A percentile compares a stretch with the other conserved stretches of the same genome.
Evolutionary conservation across 768 basidiomycete species (phyloP).

Genomic region (Pisolithus sp.): DNA sequence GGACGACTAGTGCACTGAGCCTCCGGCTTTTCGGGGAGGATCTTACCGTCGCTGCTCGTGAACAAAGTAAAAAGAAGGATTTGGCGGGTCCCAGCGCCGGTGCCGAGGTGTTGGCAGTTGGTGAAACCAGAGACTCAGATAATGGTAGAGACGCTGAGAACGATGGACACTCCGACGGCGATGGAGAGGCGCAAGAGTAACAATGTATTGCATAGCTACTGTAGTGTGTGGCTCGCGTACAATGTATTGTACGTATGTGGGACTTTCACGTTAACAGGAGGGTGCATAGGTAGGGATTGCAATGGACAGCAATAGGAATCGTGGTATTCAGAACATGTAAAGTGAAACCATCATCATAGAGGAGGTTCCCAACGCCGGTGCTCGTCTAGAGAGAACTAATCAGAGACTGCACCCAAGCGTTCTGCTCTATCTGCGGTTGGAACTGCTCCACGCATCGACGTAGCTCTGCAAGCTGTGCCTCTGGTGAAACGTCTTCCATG

Average conservation of each 20-base stretch:
- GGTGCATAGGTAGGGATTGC: too few species aligned
- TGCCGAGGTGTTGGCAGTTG: not conserved
- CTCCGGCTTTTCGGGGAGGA: constrained; percentile 80
- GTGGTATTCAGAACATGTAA: not conserved
- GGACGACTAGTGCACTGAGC: constrained; percentile 64
- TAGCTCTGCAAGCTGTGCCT: constrained; percentile 40
- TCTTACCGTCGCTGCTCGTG: constrained; percentile 48
- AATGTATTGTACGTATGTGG: constrained; percentile 1
- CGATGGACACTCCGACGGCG: constrained; percentile 1
- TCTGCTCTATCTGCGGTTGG: constrained; percentile 64
- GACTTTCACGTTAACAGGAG: not conserved
- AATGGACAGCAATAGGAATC: too few species aligned
- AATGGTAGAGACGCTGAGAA: constrained; percentile 1
- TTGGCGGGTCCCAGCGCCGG: not conserved
- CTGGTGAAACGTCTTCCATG: constrained; percentile 40
- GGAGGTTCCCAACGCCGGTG: not conserved
- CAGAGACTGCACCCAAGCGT: constrained; percentile 69
- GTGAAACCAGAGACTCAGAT: not conserved
- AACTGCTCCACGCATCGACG: constrained; percentile 59
- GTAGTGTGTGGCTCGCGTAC: not conserved
- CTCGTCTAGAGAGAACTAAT: constrained; percentile 33
- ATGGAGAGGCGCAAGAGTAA: constrained; percentile 12
- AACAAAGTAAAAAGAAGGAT: constrained; percentile 22
- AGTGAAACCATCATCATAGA: not conserved
- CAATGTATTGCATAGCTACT: not conserved